A percentile compares a stretch with the other conserved stretches of the same genome.
Evolutionary conservation across 257 asterid species (phyloP).

Genomic region (Gentiana straminea): DNA sequence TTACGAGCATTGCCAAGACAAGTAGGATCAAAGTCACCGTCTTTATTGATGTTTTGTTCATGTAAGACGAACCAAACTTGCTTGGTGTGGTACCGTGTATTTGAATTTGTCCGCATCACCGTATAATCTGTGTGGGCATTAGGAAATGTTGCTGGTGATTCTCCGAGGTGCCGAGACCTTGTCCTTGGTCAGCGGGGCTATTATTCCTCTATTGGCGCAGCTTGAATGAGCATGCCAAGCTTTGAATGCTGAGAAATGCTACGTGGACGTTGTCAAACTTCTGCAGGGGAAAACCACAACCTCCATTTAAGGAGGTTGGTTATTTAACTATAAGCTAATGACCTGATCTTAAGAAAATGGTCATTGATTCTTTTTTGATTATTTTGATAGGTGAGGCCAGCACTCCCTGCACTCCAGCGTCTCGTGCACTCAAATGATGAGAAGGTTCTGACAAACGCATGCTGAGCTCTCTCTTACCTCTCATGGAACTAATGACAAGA

Average conservation of each 20-base stretch:
- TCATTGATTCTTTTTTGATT: too few relatives aligned
- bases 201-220: slow-evolving; percentile 63
- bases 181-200: slow-evolving; percentile 70
- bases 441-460: slow-evolving; percentile 84
- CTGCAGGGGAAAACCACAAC: slow-evolving; percentile 95
- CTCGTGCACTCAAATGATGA: slow-evolving; percentile 74
- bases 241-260: slow-evolving; percentile 88
- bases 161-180: slow-evolving; percentile 84
- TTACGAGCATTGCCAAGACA: too few relatives aligned
- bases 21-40: too few relatives aligned
- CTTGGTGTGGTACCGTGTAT: too few relatives aligned
- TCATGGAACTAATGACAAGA: slow-evolving; percentile 78
- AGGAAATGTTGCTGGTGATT: slow-evolving; percentile 93
- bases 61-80: too few relatives aligned
- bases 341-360: background rate
- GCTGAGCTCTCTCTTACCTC: slow-evolving; percentile 93
- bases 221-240: slow-evolving; percentile 68
- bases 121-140: slow-evolving; percentile 90
- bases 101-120: background rate
- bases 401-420: slow-evolving; percentile 71
- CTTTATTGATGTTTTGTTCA: too few relatives aligned
- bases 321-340: background rate
- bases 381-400: slow-evolving; percentile 57
- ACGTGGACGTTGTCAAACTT: slow-evolving; percentile 91
- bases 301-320: slow-evolving; percentile 68